Conservation (phyloP, 208 protist species). For the Acanthamoeba royreba region DNA sequence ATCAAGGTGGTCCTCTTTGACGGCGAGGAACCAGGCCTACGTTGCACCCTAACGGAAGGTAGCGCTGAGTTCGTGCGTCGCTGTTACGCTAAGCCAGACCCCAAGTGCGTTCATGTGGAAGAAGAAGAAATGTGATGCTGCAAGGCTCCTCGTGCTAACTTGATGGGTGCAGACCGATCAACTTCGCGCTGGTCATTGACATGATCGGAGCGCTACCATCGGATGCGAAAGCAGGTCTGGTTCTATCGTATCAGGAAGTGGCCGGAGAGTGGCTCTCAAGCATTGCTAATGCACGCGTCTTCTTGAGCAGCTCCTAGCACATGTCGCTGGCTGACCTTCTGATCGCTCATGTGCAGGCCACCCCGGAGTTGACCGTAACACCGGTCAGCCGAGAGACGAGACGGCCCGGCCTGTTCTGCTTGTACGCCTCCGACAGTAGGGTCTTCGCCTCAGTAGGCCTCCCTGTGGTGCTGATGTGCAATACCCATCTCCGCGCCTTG, state of each 20-base stretch:
- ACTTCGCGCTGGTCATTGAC: neutral
- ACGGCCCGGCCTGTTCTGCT: neutral
- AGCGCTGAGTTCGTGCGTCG: neutral
- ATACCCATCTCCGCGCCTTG: neutral
- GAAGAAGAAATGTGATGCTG: too few relatives aligned
- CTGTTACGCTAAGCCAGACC: neutral
- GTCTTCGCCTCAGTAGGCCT: neutral
- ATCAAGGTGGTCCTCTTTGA: neutral
- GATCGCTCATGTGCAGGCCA: neutral
- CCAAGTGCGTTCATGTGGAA: too few relatives aligned
- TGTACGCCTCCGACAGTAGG: neutral
- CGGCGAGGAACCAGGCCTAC: neutral
- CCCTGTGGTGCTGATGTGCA: neutral
- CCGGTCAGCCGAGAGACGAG: neutral
- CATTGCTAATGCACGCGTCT: neutral
- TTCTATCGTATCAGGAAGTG: neutral
- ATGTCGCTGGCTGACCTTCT: neutral
- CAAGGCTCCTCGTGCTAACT: too few relatives aligned
- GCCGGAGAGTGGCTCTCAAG: neutral
- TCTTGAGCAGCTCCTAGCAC: neutral
- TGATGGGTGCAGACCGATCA: neutral
- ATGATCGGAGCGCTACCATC: neutral
- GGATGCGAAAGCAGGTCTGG: neutral
- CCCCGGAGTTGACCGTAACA: neutral
- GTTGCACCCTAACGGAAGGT: neutral